These are phyloP conservation scores for Scutellaria galericulata DNA, from an alignment of 257 asterid genomes.

Conservation along the genomic window DNA sequence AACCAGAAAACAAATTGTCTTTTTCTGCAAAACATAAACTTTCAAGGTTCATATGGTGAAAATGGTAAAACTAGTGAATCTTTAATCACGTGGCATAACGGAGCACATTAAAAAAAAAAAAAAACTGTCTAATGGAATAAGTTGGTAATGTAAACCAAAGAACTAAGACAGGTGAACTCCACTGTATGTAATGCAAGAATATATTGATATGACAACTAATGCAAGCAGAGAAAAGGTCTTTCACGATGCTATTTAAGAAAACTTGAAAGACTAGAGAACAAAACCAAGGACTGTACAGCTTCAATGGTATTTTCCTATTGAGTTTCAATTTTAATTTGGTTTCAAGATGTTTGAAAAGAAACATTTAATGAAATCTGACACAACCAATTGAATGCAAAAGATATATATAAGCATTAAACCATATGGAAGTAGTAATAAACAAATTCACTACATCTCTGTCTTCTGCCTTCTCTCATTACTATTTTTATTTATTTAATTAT, in stretches of 20 bases:
- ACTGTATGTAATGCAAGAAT: not conserved
- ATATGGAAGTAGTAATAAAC: not conserved
- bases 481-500: not conserved
- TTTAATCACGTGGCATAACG: not conserved
- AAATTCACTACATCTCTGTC: not conserved
- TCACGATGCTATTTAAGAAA: not conserved
- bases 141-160: not conserved
- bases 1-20: not conserved
- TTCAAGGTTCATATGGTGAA: not conserved
- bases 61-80: not conserved
- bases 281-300: slow-evolving; percentile 3
- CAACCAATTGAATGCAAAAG: not conserved
- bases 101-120: not conserved
- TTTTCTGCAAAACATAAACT: not conserved
- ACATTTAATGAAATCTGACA: not conserved
- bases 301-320: not conserved
- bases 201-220: not conserved
- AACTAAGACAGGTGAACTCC: not conserved
- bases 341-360: slow-evolving; percentile 3
- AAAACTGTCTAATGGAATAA: not conserved
- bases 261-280: not conserved
- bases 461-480: not conserved
- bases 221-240: not conserved
- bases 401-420: not conserved
- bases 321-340: slow-evolving; percentile 10